Evolutionary conservation across 768 basidiomycete genomes (phyloP).

Genomic region (Tricholoma bakamatsutake): DNA sequence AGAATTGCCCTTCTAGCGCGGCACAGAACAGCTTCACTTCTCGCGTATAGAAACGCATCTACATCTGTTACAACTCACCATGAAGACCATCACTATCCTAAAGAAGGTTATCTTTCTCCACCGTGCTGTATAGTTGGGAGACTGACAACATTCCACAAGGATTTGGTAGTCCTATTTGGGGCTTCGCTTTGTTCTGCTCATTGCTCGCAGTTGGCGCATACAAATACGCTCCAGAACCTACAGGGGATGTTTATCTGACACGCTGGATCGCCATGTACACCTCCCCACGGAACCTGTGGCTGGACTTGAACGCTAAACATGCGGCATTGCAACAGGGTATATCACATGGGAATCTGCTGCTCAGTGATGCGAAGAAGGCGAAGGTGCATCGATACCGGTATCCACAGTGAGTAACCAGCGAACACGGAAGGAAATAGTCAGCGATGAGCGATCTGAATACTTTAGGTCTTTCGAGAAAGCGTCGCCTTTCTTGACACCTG

Average conservation of each 20-base stretch:
- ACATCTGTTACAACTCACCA: constrained; percentile 41
- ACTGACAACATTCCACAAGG: constrained; percentile 30
- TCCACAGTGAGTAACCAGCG: constrained; percentile 58
- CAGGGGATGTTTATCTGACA: constrained; percentile 58
- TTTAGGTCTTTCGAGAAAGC: constrained; percentile 50
- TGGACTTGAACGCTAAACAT: constrained; percentile 51
- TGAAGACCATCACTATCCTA: constrained; percentile 40
- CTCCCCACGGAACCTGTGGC: constrained; percentile 50
- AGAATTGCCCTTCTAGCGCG: constrained; percentile 33
- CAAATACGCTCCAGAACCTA: constrained; percentile 62
- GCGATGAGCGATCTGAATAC: constrained; percentile 5
- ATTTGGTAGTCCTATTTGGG: constrained; percentile 64
- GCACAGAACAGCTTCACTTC: constrained; percentile 24
- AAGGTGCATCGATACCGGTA: constrained; percentile 60
- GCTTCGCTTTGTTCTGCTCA: constrained; percentile 49
- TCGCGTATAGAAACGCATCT: constrained; percentile 36
- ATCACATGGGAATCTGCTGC: constrained; percentile 36
- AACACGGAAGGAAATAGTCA: constrained; percentile 3
- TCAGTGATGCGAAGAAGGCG: constrained; percentile 39
- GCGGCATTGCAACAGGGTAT: constrained; percentile 37
- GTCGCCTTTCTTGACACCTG: constrained; percentile 55
- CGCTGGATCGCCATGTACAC: constrained; percentile 58
- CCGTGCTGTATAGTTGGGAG: constrained; percentile 1
- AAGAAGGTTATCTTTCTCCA: constrained; percentile 46
- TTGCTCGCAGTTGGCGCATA: constrained; percentile 49